phyloP scores from a whole-genome alignment of 2,329 filamentous ascomycete genomes.

The Phaeosphaeriaceae sp. region DNA sequence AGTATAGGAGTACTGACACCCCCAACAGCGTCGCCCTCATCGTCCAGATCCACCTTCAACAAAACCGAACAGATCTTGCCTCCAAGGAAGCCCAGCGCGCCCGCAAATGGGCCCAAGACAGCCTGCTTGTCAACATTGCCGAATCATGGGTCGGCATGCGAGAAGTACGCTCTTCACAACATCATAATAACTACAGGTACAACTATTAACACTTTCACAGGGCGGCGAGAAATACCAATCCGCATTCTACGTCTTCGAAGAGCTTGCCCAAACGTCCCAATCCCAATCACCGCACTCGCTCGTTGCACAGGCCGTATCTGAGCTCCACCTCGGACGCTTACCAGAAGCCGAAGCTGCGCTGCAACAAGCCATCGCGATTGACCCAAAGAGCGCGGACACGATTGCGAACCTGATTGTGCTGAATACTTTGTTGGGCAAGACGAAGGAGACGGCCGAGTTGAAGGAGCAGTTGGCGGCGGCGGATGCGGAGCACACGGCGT shows the following conservation, averaged over 20 bases:
- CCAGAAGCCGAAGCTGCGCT: conserved; percentile 90
- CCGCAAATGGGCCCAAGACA: conserved; percentile 94
- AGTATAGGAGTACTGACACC: conserved; percentile 7
- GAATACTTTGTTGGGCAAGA: conserved; percentile 76
- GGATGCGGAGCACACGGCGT: conserved; percentile 72
- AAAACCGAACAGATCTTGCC: conserved; percentile 90
- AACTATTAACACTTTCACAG: conserved; percentile 54
- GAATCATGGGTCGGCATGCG: conserved; percentile 94
- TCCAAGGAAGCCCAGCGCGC: conserved; percentile 87
- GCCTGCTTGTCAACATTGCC: conserved; percentile 87
- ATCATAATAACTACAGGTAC: not conserved
- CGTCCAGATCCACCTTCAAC: conserved; percentile 88
- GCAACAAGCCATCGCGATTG: conserved; percentile 78
- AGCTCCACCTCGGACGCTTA: conserved; percentile 85
- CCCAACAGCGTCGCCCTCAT: conserved; percentile 76
- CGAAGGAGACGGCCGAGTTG: conserved; percentile 64
- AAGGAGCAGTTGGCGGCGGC: conserved; percentile 59
- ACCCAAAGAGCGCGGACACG: conserved; percentile 73
- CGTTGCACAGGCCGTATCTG: conserved; percentile 86
- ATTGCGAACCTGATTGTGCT: conserved; percentile 86
- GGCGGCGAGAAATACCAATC: conserved; percentile 96
- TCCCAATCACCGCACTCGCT: conserved; percentile 78
- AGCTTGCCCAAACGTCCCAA: conserved; percentile 85
- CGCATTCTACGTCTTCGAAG: conserved; percentile 96
- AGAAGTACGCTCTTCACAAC: conserved; percentile 65